Evolutionary conservation across 2,329 filamentous ascomycete genomes (phyloP).

Genomic region (Pseudocercospora eumusae): DNA sequence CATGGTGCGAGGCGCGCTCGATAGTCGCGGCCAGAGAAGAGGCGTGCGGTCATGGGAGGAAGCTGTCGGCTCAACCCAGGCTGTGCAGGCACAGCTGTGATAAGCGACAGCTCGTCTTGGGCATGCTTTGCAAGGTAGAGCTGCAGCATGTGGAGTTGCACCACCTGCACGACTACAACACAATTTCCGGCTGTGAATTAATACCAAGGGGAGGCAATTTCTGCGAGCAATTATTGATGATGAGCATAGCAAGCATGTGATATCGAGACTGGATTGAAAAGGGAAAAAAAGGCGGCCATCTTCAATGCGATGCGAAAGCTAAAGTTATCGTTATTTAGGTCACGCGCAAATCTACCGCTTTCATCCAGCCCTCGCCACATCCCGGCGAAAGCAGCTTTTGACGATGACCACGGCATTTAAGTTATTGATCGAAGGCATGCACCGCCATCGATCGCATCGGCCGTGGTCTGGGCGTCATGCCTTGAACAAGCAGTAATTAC

Average conservation of each 20-base stretch:
- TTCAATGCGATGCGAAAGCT: not conserved
- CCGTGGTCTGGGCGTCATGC: not conserved
- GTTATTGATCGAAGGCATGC: not conserved
- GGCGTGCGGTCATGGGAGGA: slow-evolving; percentile 28
- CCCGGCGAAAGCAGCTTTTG: not conserved
- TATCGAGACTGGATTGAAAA: not conserved
- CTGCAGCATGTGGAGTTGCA: not conserved
- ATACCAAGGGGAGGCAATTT: not conserved
- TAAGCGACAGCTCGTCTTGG: slow-evolving; percentile 9
- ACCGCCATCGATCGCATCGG: not conserved
- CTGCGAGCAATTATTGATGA: not conserved
- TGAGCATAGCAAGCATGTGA: slow-evolving; percentile 6
- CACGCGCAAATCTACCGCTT: not conserved
- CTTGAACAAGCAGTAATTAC: not conserved
- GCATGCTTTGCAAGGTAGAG: not conserved
- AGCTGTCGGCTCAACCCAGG: slow-evolving; percentile 15
- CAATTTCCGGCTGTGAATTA: not conserved
- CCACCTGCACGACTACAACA: not conserved
- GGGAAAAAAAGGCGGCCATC: not conserved
- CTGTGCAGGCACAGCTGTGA: slow-evolving; percentile 19
- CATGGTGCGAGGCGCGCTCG: slow-evolving; percentile 38
- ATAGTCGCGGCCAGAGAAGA: slow-evolving; percentile 21
- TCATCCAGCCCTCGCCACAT: not conserved
- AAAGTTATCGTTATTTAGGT: not conserved
- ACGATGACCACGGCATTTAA: not conserved